These are phyloP conservation scores for Penicillium sp. DNA, from an alignment of 2,329 filamentous ascomycete species.

Conservation along the genomic window DNA sequence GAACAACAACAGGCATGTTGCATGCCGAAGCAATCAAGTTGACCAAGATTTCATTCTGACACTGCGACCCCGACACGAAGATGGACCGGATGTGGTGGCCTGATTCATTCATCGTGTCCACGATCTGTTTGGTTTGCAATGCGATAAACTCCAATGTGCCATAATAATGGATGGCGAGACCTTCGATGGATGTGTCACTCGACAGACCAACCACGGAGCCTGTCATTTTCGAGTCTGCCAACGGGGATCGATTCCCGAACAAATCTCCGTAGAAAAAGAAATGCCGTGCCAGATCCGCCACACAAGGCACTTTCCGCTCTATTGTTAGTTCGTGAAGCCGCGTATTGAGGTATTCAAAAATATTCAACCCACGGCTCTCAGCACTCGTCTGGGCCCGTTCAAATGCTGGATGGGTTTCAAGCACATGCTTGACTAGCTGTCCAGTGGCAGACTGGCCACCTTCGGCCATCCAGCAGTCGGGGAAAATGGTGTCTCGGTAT, in stretches of 20 bases:
- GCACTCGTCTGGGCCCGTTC: constrained; percentile 79
- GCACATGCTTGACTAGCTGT: constrained; percentile 88
- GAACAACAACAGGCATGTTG: constrained; percentile 89
- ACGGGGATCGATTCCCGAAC: constrained; percentile 93
- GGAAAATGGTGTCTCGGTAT: constrained; percentile 90
- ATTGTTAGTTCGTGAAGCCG: constrained; percentile 78
- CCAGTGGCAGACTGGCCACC: constrained; percentile 96
- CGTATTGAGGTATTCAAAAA: constrained; percentile 93
- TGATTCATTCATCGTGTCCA: constrained; percentile 88
- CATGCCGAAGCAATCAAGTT: constrained; percentile 87
- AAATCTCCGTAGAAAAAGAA: constrained; percentile 99
- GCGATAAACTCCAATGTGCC: constrained; percentile 98
- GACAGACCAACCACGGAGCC: constrained; percentile 85
- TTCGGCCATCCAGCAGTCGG: constrained; percentile 96
- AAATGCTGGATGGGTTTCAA: constrained; percentile 93
- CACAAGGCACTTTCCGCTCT: constrained; percentile 70
- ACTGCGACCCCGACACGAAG: constrained; percentile 98
- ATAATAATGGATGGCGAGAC: constrained; percentile 90
- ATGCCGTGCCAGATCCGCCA: constrained; percentile 86
- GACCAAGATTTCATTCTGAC: constrained; percentile 94
- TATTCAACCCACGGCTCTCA: constrained; percentile 80
- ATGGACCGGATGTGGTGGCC: constrained; percentile 89
- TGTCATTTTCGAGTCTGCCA: constrained; percentile 92
- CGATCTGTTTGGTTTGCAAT: constrained; percentile 92
- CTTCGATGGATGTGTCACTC: constrained; percentile 83